A percentile compares a stretch with the other conserved stretches of the same genome.
phyloP scores from a whole-genome alignment of 2,329 filamentous ascomycete species.

The Fusarium buxicola region DNA sequence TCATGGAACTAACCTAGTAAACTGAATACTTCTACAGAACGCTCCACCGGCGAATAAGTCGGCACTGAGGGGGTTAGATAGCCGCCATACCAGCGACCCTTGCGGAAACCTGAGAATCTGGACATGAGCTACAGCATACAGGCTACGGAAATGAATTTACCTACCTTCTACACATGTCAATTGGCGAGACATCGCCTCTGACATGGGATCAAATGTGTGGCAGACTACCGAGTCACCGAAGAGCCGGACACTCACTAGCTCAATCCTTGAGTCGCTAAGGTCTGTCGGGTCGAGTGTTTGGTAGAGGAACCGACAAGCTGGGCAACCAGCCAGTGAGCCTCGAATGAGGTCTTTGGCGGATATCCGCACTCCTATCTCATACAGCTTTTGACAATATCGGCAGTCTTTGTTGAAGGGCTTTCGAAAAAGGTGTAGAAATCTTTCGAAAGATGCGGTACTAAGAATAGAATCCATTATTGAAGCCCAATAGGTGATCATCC shows the following conservation, averaged over 20 bases:
- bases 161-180: background rate
- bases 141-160: background rate
- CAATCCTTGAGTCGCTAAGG: background rate
- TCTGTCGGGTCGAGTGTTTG: background rate
- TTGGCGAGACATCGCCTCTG: background rate
- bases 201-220: slow-evolving; percentile 6
- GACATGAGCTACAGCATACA: too few species aligned
- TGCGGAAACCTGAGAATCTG: slow-evolving; percentile 5
- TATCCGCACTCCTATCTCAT: background rate
- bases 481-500: background rate
- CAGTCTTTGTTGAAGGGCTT: background rate
- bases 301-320: slow-evolving; percentile 3
- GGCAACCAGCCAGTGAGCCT: background rate
- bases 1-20: background rate
- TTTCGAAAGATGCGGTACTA: too few species aligned
- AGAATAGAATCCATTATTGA: background rate
- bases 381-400: background rate
- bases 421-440: background rate
- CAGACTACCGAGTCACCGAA: background rate
- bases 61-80: background rate
- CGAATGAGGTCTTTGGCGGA: background rate
- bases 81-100: background rate
- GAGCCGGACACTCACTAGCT: background rate
- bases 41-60: slow-evolving; percentile 1
- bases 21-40: background rate